Conservation (phyloP, 345 rosid species). For the Boechera divaricarpa region DNA sequence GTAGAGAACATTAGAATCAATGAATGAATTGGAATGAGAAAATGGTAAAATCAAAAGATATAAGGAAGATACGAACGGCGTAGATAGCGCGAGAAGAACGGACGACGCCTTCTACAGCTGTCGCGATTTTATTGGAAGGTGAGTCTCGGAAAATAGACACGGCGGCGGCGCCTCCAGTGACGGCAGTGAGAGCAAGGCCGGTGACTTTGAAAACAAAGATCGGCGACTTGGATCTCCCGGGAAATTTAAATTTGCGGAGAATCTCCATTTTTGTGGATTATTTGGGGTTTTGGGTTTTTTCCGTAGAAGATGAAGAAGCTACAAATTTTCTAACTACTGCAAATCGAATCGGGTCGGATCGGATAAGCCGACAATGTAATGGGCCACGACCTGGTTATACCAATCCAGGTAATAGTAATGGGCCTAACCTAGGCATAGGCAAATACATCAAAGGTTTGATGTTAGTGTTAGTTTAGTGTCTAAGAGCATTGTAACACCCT, state of each 20-base stretch:
- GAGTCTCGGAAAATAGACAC: slow-evolving; percentile 40
- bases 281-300: background rate
- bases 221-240: slow-evolving; percentile 47
- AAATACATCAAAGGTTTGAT: no score
- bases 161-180: slow-evolving; percentile 26
- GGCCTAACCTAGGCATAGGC: no score
- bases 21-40: background rate
- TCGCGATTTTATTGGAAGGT: slow-evolving; percentile 38
- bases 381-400: no score
- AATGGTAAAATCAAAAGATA: background rate
- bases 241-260: slow-evolving; percentile 47
- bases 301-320: background rate
- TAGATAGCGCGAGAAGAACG: slow-evolving; percentile 69
- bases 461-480: no score
- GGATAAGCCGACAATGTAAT: no score
- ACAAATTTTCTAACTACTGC: no score
- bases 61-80: slow-evolving; percentile 45
- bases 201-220: slow-evolving; percentile 49
- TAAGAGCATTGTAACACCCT: no score
- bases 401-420: no score
- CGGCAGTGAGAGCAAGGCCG: slow-evolving; percentile 50
- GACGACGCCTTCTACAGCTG: slow-evolving; percentile 49
- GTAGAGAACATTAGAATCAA: slow-evolving; percentile 1
- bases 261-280: slow-evolving; percentile 25
- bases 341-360: no score